These are phyloP conservation scores for Amoebophrya sp. DNA, from an alignment of 169 alveolate genomes.

Conservation along the genomic window DNA sequence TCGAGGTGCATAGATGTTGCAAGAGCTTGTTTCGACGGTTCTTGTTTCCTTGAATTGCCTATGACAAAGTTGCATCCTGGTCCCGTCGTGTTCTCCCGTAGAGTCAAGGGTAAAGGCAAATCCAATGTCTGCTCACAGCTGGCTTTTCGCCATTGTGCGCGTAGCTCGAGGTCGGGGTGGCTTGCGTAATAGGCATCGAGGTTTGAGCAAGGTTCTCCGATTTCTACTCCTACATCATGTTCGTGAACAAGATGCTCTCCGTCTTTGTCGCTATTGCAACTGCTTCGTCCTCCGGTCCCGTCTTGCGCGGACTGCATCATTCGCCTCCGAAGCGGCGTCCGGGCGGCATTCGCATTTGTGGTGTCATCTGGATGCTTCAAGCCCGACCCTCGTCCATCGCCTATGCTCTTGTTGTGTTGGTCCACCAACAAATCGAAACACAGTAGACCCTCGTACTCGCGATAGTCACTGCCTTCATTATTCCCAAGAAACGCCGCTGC, in stretches of 20 bases:
- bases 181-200: too few species aligned
- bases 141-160: not conserved
- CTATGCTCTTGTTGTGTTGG: not conserved
- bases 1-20: too few species aligned
- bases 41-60: not conserved
- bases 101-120: not conserved
- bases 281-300: not conserved
- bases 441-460: not conserved
- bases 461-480: too few species aligned
- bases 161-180: too few species aligned
- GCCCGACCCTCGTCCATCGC: not conserved
- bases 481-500: not conserved
- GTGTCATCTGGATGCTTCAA: not conserved
- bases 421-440: not conserved
- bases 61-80: not conserved
- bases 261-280: not conserved
- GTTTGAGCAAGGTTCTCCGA: not conserved
- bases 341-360: not conserved
- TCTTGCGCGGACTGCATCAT: too few species aligned
- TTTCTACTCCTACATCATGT: not conserved
- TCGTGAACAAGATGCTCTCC: not conserved
- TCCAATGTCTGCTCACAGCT: not conserved
- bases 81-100: not conserved
- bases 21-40: not conserved
- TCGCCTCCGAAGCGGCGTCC: not conserved